These are phyloP conservation scores for Ceratocystiopsis brevicomis DNA, from an alignment of 2,329 filamentous ascomycete species.

Conservation along the genomic window DNA sequence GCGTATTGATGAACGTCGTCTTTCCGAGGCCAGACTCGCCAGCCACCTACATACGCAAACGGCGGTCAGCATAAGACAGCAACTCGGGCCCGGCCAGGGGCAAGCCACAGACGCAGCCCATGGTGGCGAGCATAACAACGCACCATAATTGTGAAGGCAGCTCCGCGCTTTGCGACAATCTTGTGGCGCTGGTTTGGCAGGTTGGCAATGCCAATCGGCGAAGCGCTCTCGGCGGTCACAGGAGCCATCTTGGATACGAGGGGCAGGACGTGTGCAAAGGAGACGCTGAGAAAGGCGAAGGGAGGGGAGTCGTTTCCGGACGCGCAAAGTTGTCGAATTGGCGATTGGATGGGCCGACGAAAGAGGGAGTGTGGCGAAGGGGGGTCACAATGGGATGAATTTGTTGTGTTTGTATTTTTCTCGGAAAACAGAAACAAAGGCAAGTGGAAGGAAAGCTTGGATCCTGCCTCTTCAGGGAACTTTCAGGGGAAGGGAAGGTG, in stretches of 20 bases:
- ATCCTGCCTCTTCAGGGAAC: slow-evolving; percentile 5
- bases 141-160: slow-evolving; percentile 99
- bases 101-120: not conserved
- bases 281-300: not conserved
- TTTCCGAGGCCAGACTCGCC: slow-evolving; percentile 97
- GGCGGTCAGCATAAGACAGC: slow-evolving; percentile 4
- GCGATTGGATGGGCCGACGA: no score
- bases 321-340: no score
- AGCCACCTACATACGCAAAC: slow-evolving; percentile 49
- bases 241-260: slow-evolving; percentile 29
- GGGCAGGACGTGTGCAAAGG: slow-evolving; percentile 10
- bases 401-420: slow-evolving; percentile 7
- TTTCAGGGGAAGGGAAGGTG: slow-evolving; percentile 4
- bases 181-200: slow-evolving; percentile 57
- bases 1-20: slow-evolving; percentile 99
- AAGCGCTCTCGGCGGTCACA: slow-evolving; percentile 39
- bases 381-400: not conserved
- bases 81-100: slow-evolving; percentile 11
- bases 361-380: no score
- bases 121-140: slow-evolving; percentile 12
- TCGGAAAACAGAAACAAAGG: slow-evolving; percentile 7
- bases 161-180: slow-evolving; percentile 68
- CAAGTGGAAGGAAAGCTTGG: slow-evolving; percentile 9
- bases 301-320: not conserved
- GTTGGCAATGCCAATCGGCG: slow-evolving; percentile 57